Percentiles rank a stretch among this genome's conserved stretches.
Conservation (phyloP, 1,284 basidiomycete genomes). For the Gastroboletus turbinatus region DNA sequence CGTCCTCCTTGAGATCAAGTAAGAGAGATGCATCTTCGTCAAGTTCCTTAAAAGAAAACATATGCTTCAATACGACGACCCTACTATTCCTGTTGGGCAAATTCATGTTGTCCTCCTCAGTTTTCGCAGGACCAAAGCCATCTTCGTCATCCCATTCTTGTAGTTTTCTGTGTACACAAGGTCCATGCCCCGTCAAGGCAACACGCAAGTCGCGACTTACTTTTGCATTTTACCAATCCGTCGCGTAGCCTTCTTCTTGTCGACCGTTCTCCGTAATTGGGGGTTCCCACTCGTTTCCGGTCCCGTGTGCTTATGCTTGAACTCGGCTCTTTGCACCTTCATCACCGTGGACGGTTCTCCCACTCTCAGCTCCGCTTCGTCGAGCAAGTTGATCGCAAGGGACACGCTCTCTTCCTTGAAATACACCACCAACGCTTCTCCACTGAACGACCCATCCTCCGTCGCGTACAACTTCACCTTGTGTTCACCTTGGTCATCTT, state of each 20-base stretch:
- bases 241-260: constrained; percentile 79
- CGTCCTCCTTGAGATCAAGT: constrained; percentile 94
- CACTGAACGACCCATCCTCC: constrained; percentile 89
- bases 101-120: constrained; percentile 50
- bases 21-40: constrained; percentile 86
- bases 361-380: constrained; percentile 90
- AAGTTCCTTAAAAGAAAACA: constrained; percentile 90
- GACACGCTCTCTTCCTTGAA: constrained; percentile 96
- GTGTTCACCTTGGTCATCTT: constrained; percentile 84
- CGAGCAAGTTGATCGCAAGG: constrained; percentile 83
- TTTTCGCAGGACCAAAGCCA: constrained; percentile 70
- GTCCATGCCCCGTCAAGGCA: background rate
- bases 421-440: constrained; percentile 94
- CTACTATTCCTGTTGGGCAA: constrained; percentile 60
- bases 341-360: constrained; percentile 77
- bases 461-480: constrained; percentile 94
- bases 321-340: constrained; percentile 84
- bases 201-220: constrained; percentile 46
- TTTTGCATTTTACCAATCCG: constrained; percentile 88
- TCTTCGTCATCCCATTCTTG: constrained; percentile 87
- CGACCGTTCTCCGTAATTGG: constrained; percentile 65
- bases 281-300: constrained; percentile 30
- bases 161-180: constrained; percentile 56
- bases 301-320: constrained; percentile 59
- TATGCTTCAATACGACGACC: constrained; percentile 90